phyloP scores from a whole-genome alignment of 2,329 filamentous ascomycete genomes.

The Cercospora sesami region DNA sequence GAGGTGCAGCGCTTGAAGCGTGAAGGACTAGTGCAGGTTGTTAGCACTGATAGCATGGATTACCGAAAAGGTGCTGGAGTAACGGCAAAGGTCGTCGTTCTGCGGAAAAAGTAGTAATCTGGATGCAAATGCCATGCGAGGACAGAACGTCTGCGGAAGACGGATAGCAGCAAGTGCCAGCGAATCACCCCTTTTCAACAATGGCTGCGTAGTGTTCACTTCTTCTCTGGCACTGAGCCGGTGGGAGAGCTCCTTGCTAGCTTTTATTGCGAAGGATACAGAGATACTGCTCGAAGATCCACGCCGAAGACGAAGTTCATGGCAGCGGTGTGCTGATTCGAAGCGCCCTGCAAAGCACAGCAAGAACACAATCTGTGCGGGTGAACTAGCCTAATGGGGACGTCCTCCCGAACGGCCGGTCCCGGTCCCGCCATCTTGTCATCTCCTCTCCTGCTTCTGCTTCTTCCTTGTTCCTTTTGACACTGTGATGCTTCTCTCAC shows the following conservation, averaged over 20 bases:
- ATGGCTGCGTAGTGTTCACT: neutral
- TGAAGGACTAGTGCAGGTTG: slow-evolving; percentile 41
- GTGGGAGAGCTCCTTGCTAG: neutral
- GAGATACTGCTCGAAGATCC: neutral
- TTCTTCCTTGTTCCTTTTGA: neutral
- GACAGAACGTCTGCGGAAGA: neutral
- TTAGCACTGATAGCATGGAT: slow-evolving; percentile 35
- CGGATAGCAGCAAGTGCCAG: neutral
- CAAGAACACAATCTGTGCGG: neutral
- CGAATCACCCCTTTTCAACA: neutral
- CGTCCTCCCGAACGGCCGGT: neutral
- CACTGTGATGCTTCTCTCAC: neutral
- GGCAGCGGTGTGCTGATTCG: neutral
- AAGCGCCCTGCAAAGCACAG: neutral
- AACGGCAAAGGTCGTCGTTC: slow-evolving; percentile 30
- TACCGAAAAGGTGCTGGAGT: slow-evolving; percentile 35
- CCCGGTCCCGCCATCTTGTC: neutral
- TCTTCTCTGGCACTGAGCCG: neutral
- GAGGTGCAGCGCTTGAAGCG: slow-evolving; percentile 45
- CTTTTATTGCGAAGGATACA: neutral
- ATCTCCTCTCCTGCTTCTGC: neutral
- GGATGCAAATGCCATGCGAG: neutral
- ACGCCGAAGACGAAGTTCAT: neutral
- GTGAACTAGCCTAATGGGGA: neutral
- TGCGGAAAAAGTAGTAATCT: slow-evolving; percentile 27